Base-by-base conservation (phyloP, 2,329 filamentous ascomycete species). In the Sclerotinia subarctica region DNA sequence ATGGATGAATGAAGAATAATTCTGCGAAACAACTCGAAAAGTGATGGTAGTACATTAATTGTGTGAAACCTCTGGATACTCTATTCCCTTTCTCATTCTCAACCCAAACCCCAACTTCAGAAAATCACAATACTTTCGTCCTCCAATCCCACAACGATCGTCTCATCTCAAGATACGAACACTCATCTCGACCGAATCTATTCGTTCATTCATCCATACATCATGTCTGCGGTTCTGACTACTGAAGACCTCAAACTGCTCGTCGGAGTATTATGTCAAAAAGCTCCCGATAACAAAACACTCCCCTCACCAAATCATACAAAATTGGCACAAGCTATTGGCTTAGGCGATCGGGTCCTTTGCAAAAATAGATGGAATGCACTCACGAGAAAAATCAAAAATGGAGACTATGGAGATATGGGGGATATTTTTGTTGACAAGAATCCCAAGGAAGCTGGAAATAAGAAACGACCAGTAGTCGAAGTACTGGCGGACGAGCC, bases 221-320 rank as follows among this genome's bases (percentile, higher is more conserved):
- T 26, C 1, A 63, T 63, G 46, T 1, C 47, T 42, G n/a, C 59
- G 4, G 35, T 24, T 8, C 46, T 47, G 1, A 63, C 21, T 38
- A 24, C 21, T 3, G 59, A 63, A 17, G 59, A 63, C 15, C 29
- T 63, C 46, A 63, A 52, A 8, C 11, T 63, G 15, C 59, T 63
- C 8, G 5, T 63, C 7, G 59, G 29, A 51, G 59, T 51, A 7
- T 8, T 63, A 1, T 19, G 15, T 26, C 59, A 63, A 26, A 42
- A 19, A 2, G 46, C 46, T 1, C 32, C 46, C 5, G n/a, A 63
- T 0, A 63, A 51, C 15, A 38, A 38, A 38, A 15, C 32, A 5
- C 35, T 62, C 5, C 59, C 59, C 1, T 13, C 46, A 13, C 59
- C 59, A 4, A 6, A 63, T 13, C 59, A 63, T 21, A 2, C 26